Conservation (phyloP, 2,329 filamentous ascomycete genomes). For the Fusarium multiceps region DNA sequence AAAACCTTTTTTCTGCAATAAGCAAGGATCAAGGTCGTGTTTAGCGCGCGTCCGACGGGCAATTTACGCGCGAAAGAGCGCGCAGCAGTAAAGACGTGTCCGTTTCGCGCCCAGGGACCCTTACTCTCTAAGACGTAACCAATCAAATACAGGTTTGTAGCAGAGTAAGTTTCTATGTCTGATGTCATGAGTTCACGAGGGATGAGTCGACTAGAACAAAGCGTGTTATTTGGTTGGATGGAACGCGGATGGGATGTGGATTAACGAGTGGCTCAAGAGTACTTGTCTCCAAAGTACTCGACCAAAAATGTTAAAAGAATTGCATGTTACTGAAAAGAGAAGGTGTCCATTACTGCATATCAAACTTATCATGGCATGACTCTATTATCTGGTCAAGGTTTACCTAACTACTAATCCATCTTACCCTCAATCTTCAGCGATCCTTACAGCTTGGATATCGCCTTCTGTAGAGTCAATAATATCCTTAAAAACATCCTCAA, state of each 20-base stretch:
- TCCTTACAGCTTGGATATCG: not conserved
- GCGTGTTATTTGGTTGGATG: conserved; percentile 41
- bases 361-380: not conserved
- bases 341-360: not conserved
- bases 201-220: conserved; percentile 11
- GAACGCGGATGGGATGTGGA: conserved; percentile 8
- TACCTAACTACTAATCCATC: not conserved
- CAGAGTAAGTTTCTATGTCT: conserved; percentile 1
- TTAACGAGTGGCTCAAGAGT: conserved; percentile 19
- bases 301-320: conserved; percentile 2
- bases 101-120: conserved; percentile 35
- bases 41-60: conserved; percentile 36
- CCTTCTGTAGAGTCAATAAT: not conserved
- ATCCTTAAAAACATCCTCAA: not conserved
- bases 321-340: conserved; percentile 1
- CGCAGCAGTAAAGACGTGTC: conserved; percentile 33
- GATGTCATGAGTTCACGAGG: conserved; percentile 37
- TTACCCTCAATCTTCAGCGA: not conserved
- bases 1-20: not conserved
- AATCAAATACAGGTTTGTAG: conserved; percentile 31
- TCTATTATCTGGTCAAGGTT: not conserved
- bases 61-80: conserved; percentile 46
- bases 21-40: conserved; percentile 16
- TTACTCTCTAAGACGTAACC: conserved; percentile 28
- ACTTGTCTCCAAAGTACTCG: conserved; percentile 8